Percentiles rank a stretch among this genome's conserved stretches.
These are phyloP conservation scores for Gyromitra esculenta DNA, from an alignment of 2,329 filamentous ascomycete genomes.

Conservation along the genomic window DNA sequence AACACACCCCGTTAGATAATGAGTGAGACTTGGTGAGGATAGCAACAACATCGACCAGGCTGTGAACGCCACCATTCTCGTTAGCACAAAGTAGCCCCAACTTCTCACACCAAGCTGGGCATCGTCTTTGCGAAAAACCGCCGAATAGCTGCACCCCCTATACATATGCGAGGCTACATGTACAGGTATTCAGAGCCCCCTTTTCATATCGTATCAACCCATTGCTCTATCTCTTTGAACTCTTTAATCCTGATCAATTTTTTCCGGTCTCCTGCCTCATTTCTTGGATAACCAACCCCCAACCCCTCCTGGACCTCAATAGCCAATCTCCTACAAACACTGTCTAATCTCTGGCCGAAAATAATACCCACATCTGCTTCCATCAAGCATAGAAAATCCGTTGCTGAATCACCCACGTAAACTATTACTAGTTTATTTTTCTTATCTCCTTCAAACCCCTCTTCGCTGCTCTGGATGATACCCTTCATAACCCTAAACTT, in stretches of 20 bases:
- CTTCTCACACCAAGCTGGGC: too few species aligned
- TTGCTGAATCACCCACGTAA: slow-evolving; percentile 50
- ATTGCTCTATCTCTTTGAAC: slow-evolving; percentile 29
- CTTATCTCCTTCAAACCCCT: not conserved
- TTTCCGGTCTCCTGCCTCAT: not conserved
- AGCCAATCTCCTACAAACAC: slow-evolving; percentile 35
- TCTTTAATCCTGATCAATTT: slow-evolving; percentile 26
- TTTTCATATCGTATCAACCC: slow-evolving; percentile 32
- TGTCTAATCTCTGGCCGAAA: slow-evolving; percentile 45
- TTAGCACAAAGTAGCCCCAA: too few species aligned
- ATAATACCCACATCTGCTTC: slow-evolving; percentile 51
- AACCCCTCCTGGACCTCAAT: slow-evolving; percentile 42
- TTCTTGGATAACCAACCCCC: not conserved
- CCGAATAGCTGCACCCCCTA: not conserved
- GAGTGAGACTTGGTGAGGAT: slow-evolving; percentile 9
- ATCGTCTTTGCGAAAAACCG: not conserved
- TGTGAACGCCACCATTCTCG: not conserved
- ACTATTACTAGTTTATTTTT: slow-evolving; percentile 10
- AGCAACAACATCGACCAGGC: not conserved
- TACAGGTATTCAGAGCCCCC: too few species aligned
- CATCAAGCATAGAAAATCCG: slow-evolving; percentile 44
- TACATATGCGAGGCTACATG: not conserved
- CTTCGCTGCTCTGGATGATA: slow-evolving; percentile 5
- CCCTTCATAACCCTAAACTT: slow-evolving; percentile 40
- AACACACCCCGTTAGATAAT: not conserved